These are phyloP conservation scores for Oxyria digyna DNA, from an alignment of 148 eudicot genomes.

Conservation along the genomic window DNA sequence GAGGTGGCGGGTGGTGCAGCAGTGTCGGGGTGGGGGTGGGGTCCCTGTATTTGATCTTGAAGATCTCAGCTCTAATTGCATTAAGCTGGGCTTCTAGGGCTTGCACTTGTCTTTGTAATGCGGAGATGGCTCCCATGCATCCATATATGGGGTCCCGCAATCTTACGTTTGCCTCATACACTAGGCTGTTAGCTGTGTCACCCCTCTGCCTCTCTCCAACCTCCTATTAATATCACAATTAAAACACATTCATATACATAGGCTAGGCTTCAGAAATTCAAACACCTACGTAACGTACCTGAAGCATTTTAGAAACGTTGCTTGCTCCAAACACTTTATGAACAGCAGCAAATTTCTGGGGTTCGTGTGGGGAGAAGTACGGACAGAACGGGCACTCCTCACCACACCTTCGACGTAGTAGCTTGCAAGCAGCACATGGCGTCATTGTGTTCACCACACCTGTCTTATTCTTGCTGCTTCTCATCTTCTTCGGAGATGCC, in stretches of 20 bases:
- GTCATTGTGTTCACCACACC: constrained; percentile 51
- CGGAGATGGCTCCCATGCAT: constrained; percentile 86
- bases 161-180: constrained; percentile 80
- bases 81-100: constrained; percentile 45
- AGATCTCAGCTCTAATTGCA: constrained; percentile 46
- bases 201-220: constrained; percentile 65
- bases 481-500: constrained; percentile 11
- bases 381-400: constrained; percentile 86
- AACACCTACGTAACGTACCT: constrained; percentile 20
- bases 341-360: constrained; percentile 80
- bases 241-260: too few species aligned
- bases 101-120: constrained; percentile 61
- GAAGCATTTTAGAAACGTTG: constrained; percentile 83
- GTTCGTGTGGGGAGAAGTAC: constrained; percentile 82
- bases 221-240: too few species aligned
- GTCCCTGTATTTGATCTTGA: constrained; percentile 57
- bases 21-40: constrained; percentile 16
- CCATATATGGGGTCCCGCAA: constrained; percentile 78
- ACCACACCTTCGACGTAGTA: constrained; percentile 70
- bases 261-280: too few species aligned
- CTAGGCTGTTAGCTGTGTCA: constrained; percentile 79
- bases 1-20: constrained; percentile 10
- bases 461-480: constrained; percentile 35
- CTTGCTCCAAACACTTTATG: constrained; percentile 92
- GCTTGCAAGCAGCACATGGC: constrained; percentile 94